Conservation (phyloP, 2,329 filamentous ascomycete species). For the Endocalyx cinctus region DNA sequence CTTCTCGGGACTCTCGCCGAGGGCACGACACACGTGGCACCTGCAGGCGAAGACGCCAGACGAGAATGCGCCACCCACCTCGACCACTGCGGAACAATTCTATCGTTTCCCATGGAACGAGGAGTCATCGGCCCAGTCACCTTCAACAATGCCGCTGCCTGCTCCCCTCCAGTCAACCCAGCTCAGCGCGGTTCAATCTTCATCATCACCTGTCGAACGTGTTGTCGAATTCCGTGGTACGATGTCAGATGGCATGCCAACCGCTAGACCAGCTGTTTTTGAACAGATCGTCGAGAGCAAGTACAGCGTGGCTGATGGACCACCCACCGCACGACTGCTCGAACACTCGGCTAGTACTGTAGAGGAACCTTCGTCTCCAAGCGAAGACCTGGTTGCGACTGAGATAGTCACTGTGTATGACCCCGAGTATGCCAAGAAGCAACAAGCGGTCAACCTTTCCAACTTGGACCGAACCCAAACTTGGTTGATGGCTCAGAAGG, state of each 20-base stretch:
- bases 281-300: conserved; percentile 34
- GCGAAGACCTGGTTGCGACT: conserved; percentile 53
- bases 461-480: conserved; percentile 79
- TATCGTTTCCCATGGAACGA: conserved; percentile 77
- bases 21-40: conserved; percentile 79
- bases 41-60: conserved; percentile 50
- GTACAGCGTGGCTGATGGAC: conserved; percentile 21
- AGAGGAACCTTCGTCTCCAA: conserved; percentile 36
- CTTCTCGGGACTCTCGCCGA: conserved; percentile 77
- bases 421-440: conserved; percentile 67
- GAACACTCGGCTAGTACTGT: conserved; percentile 28
- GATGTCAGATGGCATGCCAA: conserved; percentile 59
- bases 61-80: conserved; percentile 64
- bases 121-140: conserved; percentile 30
- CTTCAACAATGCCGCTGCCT: conserved; percentile 28
- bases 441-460: conserved; percentile 64
- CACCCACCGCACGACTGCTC: conserved; percentile 25
- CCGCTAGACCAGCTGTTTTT: conserved; percentile 52
- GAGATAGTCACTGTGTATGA: conserved; percentile 70
- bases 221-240: conserved; percentile 57
- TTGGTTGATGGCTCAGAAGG: conserved; percentile 80
- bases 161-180: conserved; percentile 33
- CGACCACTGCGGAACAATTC: conserved; percentile 86
- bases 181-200: conserved; percentile 31
- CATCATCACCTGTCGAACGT: conserved; percentile 56